Evolutionary conservation across 1,284 basidiomycete species (phyloP).

Genomic region (Trametes hirsuta): DNA sequence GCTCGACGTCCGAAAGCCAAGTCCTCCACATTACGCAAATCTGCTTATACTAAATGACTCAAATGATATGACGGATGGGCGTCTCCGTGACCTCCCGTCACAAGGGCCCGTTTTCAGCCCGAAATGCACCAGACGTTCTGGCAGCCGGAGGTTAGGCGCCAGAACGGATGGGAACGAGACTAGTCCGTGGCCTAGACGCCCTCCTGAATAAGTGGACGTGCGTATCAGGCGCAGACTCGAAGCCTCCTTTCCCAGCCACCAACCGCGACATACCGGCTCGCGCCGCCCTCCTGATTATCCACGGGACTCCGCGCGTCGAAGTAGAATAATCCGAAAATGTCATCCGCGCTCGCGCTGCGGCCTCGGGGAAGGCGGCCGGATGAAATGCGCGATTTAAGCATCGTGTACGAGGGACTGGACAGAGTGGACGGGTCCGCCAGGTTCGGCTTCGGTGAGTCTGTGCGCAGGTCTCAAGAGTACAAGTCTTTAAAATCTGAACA

Average conservation of each 20-base stretch:
- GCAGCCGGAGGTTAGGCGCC: background rate
- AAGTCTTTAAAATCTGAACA: conserved; percentile 24
- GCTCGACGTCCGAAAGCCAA: no score
- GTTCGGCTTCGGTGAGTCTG: conserved; percentile 58
- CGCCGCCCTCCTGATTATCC: no score
- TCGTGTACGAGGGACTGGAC: conserved; percentile 50
- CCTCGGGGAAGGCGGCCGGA: conserved; percentile 34
- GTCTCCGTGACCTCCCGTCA: background rate
- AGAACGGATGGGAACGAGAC: background rate
- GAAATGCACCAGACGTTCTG: conserved; percentile 12
- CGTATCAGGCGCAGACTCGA: no score
- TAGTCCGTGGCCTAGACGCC: no score
- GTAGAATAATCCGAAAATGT: background rate
- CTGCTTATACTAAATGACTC: background rate
- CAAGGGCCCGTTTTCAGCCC: conserved; percentile 1
- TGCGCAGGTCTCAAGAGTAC: background rate
- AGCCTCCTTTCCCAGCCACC: no score
- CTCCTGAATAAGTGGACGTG: no score
- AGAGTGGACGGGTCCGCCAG: conserved; percentile 69
- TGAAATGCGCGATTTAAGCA: conserved; percentile 31
- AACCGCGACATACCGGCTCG: no score
- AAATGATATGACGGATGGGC: background rate
- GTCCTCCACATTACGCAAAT: background rate
- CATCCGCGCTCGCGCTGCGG: conserved; percentile 17
- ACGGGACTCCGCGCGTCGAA: background rate